A percentile compares a stretch with the other conserved stretches of the same genome.
Conservation (phyloP, 1,284 basidiomycete species). For the Porodaedalea pini region DNA sequence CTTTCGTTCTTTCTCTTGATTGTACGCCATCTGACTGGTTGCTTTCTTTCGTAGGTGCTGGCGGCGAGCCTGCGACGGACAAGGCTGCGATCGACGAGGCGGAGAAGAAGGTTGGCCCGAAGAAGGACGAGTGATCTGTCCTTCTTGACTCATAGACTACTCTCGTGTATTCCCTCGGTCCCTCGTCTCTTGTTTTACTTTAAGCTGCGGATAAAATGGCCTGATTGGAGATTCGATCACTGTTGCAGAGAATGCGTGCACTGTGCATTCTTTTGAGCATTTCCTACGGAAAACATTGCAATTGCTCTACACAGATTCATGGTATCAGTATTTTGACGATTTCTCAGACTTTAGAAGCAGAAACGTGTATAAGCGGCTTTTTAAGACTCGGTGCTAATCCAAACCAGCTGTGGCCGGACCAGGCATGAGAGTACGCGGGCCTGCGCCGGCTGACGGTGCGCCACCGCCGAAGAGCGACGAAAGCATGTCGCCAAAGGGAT, state of each 20-base stretch:
- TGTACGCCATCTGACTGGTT: background rate
- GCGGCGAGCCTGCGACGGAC: slow-evolving; percentile 72
- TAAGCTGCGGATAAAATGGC: background rate
- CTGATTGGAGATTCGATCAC: too few relatives aligned
- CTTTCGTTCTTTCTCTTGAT: background rate
- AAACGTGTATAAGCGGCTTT: too few relatives aligned
- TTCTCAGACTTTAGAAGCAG: too few relatives aligned
- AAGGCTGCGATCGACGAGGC: slow-evolving; percentile 83
- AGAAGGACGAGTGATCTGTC: slow-evolving; percentile 70
- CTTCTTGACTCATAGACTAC: slow-evolving; percentile 5
- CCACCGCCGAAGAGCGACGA: slow-evolving; percentile 78
- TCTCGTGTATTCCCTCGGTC: background rate
- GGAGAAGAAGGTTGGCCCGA: slow-evolving; percentile 73
- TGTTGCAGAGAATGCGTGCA: too few relatives aligned
- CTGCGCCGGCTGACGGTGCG: slow-evolving; percentile 30
- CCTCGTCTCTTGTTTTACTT: background rate
- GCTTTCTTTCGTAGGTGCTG: slow-evolving; percentile 30
- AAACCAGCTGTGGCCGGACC: slow-evolving; percentile 34
- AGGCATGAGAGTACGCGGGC: slow-evolving; percentile 41
- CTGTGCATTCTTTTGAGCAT: too few relatives aligned
- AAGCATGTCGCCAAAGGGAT: slow-evolving; percentile 80
- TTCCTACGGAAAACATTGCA: too few relatives aligned
- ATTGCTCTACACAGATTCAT: too few relatives aligned
- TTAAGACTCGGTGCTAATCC: slow-evolving; percentile 33
- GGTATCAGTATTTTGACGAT: too few relatives aligned